A percentile compares a stretch with the other conserved stretches of the same genome.
Evolutionary conservation across 805 yeast genomes (phyloP).

Genomic region (Candida insectalens): DNA sequence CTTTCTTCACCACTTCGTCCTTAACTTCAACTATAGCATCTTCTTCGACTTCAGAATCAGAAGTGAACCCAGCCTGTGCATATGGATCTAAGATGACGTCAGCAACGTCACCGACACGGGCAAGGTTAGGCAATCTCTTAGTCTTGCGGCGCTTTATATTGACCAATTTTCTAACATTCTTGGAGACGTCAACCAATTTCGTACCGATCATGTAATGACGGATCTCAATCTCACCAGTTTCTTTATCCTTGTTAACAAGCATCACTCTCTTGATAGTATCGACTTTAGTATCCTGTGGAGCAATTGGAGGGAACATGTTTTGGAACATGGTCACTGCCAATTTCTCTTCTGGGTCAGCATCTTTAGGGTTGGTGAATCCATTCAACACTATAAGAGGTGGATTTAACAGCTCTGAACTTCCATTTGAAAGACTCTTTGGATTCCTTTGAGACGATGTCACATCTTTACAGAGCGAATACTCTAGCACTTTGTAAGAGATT

Average conservation of each 20-base stretch:
- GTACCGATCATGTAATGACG: conserved; percentile 89
- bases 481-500: conserved; percentile 65
- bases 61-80: conserved; percentile 65
- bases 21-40: conserved; percentile 67
- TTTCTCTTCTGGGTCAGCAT: conserved; percentile 64
- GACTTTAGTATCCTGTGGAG: conserved; percentile 73
- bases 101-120: conserved; percentile 62
- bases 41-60: conserved; percentile 92
- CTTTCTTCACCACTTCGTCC: conserved; percentile 15
- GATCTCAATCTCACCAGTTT: conserved; percentile 66
- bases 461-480: conserved; percentile 77
- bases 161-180: conserved; percentile 62
- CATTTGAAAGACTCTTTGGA: conserved; percentile 71
- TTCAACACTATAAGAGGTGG: conserved; percentile 93
- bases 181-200: conserved; percentile 68
- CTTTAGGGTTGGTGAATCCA: conserved; percentile 69
- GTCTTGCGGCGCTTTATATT: conserved; percentile 49
- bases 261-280: conserved; percentile 73
- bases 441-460: conserved; percentile 56
- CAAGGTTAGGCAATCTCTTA: conserved; percentile 62
- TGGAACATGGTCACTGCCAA: conserved; percentile 84
- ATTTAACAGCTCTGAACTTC: conserved; percentile 48
- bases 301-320: conserved; percentile 90
- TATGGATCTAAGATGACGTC: conserved; percentile 80
- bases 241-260: conserved; percentile 64